Base-by-base conservation (phyloP, 1,284 basidiomycete species). In the Fomitopsis betulina region DNA sequence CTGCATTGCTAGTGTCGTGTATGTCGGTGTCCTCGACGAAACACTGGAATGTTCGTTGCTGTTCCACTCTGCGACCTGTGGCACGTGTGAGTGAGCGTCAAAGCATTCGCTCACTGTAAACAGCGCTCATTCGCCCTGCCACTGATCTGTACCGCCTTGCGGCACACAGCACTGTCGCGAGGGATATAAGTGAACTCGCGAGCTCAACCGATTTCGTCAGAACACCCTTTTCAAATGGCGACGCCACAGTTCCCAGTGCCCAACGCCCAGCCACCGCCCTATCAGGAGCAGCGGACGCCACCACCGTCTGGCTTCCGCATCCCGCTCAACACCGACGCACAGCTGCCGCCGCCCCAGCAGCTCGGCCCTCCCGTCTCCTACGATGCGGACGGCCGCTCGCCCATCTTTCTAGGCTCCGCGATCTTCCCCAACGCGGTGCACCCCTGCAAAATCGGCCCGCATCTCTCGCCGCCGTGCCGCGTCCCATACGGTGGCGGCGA, bases 361-460 rank as follows among this genome's bases (percentile, higher is more conserved):
- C 68, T 78, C 51, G 82, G 79, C 27, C 70, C 58, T 5, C 78
- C 85, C 1, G 78, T 80, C 10, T 81, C 76, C 64, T 65, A 69
- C 54, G 87, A 90, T 66, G 68, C 73, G 3, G 82, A 85, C 66
- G 80, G 82, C 9, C 56, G 49, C 19, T 80, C 77, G 13, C 85
- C 87, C 9, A 67, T 91, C 60, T 92, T 79, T 73, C 63, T 92
- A 37, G 90, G 89, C 25, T 89, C 86, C 12, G 89, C 87, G 17
- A 73, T 91, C 50, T 77, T 89, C 65, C 74, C 76, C 49, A 76
- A 76, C 62, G 81, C 84, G 0, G 86, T 91, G 2, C 89, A 92
- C 62, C 89, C 89, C 8, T 91, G 90, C 80, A 92, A 92, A 75
- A 82, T 92, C 66, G 82, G 74, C 4, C 82, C 85, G 13, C 69